Conservation (phyloP, 225 moss, liverwort and hornwort species). For the Asterella californica region DNA sequence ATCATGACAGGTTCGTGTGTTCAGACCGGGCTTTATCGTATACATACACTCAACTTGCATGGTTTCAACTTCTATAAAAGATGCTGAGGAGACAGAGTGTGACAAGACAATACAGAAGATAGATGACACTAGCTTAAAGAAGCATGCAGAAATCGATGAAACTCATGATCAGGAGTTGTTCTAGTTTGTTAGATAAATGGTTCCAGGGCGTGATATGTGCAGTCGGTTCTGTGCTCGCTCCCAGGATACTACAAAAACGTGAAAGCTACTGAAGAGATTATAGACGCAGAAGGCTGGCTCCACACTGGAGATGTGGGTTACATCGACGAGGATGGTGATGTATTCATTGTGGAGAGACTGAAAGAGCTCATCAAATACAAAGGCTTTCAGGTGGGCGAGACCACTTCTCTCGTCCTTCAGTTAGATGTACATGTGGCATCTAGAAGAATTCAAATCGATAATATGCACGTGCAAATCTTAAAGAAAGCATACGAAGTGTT, state of each 20-base stretch:
- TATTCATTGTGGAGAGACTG: conserved; percentile 86
- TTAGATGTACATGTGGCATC: too few relatives aligned
- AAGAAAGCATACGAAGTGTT: too few relatives aligned
- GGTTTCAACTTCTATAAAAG: too few relatives aligned
- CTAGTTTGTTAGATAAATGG: background rate
- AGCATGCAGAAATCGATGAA: background rate
- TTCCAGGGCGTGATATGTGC: background rate
- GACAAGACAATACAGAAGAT: background rate
- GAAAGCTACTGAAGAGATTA: conserved; percentile 55
- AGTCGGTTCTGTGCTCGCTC: background rate
- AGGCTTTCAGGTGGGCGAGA: conserved; percentile 68
- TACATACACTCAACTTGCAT: background rate
- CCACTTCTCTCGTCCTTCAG: background rate
- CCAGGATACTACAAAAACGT: conserved; percentile 83
- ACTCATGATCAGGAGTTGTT: background rate
- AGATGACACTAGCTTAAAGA: too few relatives aligned
- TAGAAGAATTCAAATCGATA: too few relatives aligned
- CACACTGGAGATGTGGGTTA: conserved; percentile 90
- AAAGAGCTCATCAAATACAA: conserved; percentile 99
- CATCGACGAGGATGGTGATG: conserved; percentile 80
- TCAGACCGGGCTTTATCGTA: too few relatives aligned
- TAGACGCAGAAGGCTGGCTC: conserved; percentile 78
- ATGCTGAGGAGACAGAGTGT: background rate
- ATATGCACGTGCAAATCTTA: too few relatives aligned
- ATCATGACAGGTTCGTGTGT: conserved; percentile 55